These are phyloP conservation scores for Aspergillus jensenii DNA, from an alignment of 2,329 filamentous ascomycete species.

Conservation along the genomic window DNA sequence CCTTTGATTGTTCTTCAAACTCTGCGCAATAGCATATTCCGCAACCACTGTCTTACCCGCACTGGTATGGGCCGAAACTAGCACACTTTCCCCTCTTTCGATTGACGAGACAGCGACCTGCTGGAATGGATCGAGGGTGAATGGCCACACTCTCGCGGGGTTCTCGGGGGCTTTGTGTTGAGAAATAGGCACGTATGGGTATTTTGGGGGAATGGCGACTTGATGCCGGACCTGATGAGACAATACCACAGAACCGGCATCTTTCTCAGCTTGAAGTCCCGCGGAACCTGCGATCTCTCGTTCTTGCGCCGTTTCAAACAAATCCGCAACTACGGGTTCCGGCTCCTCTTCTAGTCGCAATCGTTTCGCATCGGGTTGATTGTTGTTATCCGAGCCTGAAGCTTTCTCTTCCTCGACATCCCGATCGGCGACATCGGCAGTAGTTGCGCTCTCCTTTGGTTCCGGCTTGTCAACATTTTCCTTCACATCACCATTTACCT, in stretches of 20 bases:
- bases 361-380: constrained; percentile 48
- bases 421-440: constrained; percentile 21
- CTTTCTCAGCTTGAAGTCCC: constrained; percentile 63
- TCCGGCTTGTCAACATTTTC: constrained; percentile 35
- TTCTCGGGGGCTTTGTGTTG: constrained; percentile 87
- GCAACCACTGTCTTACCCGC: constrained; percentile 98
- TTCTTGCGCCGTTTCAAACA: constrained; percentile 92
- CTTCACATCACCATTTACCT: constrained; percentile 77
- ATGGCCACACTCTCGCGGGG: constrained; percentile 80
- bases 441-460: constrained; percentile 28
- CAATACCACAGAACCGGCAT: constrained; percentile 68
- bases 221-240: constrained; percentile 99
- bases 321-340: constrained; percentile 83
- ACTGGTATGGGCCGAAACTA: constrained; percentile 96
- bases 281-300: constrained; percentile 81
- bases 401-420: constrained; percentile 18
- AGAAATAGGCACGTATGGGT: constrained; percentile 92
- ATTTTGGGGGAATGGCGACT: constrained; percentile 89
- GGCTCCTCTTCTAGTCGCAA: constrained; percentile 59
- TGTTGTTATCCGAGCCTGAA: constrained; percentile 26
- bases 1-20: constrained; percentile 93
- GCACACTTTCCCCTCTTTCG: constrained; percentile 89
- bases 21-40: constrained; percentile 97
- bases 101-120: constrained; percentile 93
- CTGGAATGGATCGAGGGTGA: constrained; percentile 96